These are phyloP conservation scores for Acanthamoeba triangularis DNA, from an alignment of 208 protist species.

Conservation along the genomic window DNA sequence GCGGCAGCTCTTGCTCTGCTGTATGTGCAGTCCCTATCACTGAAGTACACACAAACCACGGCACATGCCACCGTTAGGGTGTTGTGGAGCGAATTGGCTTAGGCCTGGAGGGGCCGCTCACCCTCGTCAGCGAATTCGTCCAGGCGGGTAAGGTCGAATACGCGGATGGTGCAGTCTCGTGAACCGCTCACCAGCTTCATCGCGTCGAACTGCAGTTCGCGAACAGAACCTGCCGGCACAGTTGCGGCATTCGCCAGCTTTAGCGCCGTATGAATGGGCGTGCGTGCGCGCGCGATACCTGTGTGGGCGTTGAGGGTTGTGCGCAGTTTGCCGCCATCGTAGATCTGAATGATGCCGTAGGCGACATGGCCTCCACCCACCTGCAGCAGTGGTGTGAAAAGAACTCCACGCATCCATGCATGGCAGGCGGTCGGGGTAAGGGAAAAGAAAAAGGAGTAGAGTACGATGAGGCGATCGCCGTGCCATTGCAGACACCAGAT, in stretches of 20 bases:
- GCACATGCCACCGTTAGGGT: background rate
- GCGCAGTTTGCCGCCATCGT: background rate
- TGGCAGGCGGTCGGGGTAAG: background rate
- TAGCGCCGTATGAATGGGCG: background rate
- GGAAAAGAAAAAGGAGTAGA: background rate
- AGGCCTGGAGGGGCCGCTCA: background rate
- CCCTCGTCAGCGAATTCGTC: background rate
- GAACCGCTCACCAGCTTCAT: constrained; percentile 57
- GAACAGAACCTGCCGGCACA: constrained; percentile 48
- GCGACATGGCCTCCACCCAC: constrained; percentile 21
- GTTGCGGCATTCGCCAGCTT: background rate
- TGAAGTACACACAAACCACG: background rate
- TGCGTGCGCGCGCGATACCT: background rate
- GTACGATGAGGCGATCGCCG: background rate
- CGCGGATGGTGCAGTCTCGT: constrained; percentile 68
- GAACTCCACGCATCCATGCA: no score
- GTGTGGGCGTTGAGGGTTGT: constrained; percentile 1
- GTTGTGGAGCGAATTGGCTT: no score
- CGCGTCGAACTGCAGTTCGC: constrained; percentile 41
- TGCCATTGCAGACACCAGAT: constrained; percentile 36
- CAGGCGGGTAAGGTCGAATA: constrained; percentile 10
- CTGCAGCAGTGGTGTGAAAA: background rate
- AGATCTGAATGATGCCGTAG: constrained; percentile 57
- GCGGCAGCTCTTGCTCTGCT: background rate
- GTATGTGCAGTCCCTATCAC: background rate